Base-by-base conservation (phyloP, 768 basidiomycete species). In the Boletus tylopilopsis region DNA sequence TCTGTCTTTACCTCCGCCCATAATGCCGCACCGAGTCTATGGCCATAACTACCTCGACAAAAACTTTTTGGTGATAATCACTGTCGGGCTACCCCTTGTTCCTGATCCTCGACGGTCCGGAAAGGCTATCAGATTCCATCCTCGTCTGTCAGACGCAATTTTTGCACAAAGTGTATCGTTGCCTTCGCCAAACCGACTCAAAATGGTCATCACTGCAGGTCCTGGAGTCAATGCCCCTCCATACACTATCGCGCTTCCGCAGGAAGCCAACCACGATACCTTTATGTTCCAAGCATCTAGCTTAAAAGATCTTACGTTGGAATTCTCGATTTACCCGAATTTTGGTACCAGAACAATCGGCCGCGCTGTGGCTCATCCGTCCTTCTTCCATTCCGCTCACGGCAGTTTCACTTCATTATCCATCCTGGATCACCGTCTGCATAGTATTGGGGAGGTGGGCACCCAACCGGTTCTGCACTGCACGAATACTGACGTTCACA, bases 341-440 rank as follows among this genome's bases (percentile, higher is more conserved):
- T 98, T 98, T 70, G 96, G 96, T 15, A 94, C 91, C 15, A 95
- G 92, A 70, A 92, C 94, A 16, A 90, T 99, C 53, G 96, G 95
- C 12, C 83, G 93, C 55, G 94, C 93, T 15, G 82, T 94, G 38
- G 89, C 90, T 12, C 75, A 93, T 22, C 85, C 94, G 3, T 81
- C 81, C 0, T 72, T 87, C 42, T 88, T 96, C 60, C 61, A 68
- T 24, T 73, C 78, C 39, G 73, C 84, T 39, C 73, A 73, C 53
- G 78, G 78, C 48, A 76, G 73, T 55, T 73, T 79, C 47, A 71
- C 72, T 4, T 81, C 81, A 59, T 69, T 91, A 18, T 93, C 96
- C 3, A 84, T 99, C 49, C 71, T 99, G 52, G 96, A 99, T 66
- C 88, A 90, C 51, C 87, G 94, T 47, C 73, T 99, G 42, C 91